Evolutionary conservation across 768 basidiomycete species (phyloP).

Genomic region (Rhizopogon sp.): DNA sequence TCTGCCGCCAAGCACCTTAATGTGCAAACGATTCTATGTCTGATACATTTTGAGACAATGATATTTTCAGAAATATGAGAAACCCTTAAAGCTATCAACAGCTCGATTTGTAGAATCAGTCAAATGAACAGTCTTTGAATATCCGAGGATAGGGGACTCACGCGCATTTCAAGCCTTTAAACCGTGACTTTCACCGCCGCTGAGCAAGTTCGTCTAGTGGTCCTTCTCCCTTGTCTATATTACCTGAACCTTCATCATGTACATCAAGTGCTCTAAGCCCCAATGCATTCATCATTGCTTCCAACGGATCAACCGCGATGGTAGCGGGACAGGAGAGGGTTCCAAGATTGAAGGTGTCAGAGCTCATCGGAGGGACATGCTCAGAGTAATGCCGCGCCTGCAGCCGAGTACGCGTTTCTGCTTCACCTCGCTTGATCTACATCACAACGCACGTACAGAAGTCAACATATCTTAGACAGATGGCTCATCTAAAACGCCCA

Average conservation of each 20-base stretch:
- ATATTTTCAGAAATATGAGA: too few relatives aligned
- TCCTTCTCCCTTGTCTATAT: not conserved
- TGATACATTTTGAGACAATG: too few relatives aligned
- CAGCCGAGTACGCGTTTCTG: too few relatives aligned
- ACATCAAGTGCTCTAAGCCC: not conserved
- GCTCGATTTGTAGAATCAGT: not conserved
- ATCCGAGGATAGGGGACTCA: not conserved
- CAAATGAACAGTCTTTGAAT: not conserved
- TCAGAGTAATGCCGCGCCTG: not conserved
- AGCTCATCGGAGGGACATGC: slow-evolving; percentile 3
- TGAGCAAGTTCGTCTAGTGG: not conserved
- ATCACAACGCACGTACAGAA: too few relatives aligned
- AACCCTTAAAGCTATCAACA: not conserved
- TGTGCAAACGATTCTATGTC: too few relatives aligned
- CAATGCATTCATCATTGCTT: not conserved
- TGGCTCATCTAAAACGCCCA: too few relatives aligned
- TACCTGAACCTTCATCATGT: not conserved
- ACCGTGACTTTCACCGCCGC: not conserved
- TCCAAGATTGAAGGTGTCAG: slow-evolving; percentile 7
- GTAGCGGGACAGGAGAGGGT: slow-evolving; percentile 6
- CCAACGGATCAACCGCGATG: not conserved
- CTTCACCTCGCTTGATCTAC: too few relatives aligned
- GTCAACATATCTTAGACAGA: too few relatives aligned
- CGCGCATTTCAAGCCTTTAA: not conserved
- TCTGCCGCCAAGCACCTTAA: too few relatives aligned